These are phyloP conservation scores for Sporobolomyces roseus DNA, from an alignment of 768 basidiomycete genomes.

Conservation along the genomic window DNA sequence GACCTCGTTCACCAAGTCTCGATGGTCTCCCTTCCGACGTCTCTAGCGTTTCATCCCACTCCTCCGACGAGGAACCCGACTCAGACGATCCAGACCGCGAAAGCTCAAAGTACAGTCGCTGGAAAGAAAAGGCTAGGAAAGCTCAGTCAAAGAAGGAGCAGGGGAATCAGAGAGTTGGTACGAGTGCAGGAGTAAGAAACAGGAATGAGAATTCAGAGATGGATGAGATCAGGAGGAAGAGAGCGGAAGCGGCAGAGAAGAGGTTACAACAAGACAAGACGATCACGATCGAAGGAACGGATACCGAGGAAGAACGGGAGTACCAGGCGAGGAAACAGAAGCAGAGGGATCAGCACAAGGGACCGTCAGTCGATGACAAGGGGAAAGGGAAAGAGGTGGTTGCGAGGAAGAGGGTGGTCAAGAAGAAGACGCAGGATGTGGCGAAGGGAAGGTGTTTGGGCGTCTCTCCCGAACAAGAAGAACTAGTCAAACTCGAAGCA, in stretches of 20 bases:
- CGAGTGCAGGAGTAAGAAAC: not conserved
- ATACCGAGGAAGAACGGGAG: slow-evolving; percentile 11
- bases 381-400: not conserved
- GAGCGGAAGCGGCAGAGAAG: slow-evolving; percentile 14
- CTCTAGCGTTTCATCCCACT: not conserved
- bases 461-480: not conserved
- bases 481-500: not conserved
- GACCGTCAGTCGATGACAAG: not conserved
- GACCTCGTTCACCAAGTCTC: not conserved
- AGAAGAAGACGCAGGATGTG: not conserved
- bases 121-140: not conserved
- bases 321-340: not conserved
- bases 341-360: not conserved
- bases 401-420: not conserved
- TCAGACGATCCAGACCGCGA: slow-evolving; percentile 33
- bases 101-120: not conserved
- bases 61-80: slow-evolving; percentile 12
- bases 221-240: not conserved
- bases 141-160: not conserved
- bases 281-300: slow-evolving; percentile 1
- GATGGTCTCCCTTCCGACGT: not conserved
- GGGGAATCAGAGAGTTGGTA: not conserved
- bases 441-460: not conserved
- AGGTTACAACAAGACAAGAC: not conserved
- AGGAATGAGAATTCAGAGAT: not conserved